Percentiles rank a stretch among this genome's conserved stretches.
phyloP scores from a whole-genome alignment of 257 asterid genomes.

The Ballota nigra region DNA sequence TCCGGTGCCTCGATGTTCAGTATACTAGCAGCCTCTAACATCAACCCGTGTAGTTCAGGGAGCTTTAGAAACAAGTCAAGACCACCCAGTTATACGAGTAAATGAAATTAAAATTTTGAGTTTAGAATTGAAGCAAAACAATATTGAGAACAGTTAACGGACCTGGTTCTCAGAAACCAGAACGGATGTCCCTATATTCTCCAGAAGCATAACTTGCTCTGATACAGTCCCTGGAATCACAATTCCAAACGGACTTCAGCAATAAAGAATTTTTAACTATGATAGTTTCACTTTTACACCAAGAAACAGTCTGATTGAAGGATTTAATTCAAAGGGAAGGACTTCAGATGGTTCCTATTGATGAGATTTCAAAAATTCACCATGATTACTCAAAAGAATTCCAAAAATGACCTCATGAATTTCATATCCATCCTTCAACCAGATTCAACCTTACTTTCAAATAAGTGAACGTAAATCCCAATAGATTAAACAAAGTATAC shows the following conservation, averaged over 20 bases:
- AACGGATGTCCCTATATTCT: slow-evolving; percentile 93
- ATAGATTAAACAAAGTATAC: neutral
- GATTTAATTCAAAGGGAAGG: neutral
- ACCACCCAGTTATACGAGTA: neutral
- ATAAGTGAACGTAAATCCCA: neutral
- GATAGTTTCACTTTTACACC: neutral
- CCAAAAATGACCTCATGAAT: neutral
- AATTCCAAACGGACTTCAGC: neutral
- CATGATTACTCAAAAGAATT: neutral
- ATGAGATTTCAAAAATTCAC: neutral
- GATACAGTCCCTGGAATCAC: slow-evolving; percentile 64
- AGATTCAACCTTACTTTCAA: neutral
- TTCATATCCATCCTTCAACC: neutral
- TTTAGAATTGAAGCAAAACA: neutral
- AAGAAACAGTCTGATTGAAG: neutral
- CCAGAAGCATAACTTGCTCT: slow-evolving; percentile 96
- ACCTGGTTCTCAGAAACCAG: slow-evolving; percentile 88
- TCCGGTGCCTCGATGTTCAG: slow-evolving; percentile 78
- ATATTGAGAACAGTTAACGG: too few species aligned
- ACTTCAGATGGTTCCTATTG: neutral
- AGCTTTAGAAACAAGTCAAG: slow-evolving; percentile 45
- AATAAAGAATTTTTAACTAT: neutral
- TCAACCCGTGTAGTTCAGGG: slow-evolving; percentile 72
- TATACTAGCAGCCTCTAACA: slow-evolving; percentile 74
- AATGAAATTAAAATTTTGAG: neutral